A percentile compares a stretch with the other conserved stretches of the same genome.
Conservation (phyloP, 768 basidiomycete genomes). For the Daedalea quercina region DNA sequence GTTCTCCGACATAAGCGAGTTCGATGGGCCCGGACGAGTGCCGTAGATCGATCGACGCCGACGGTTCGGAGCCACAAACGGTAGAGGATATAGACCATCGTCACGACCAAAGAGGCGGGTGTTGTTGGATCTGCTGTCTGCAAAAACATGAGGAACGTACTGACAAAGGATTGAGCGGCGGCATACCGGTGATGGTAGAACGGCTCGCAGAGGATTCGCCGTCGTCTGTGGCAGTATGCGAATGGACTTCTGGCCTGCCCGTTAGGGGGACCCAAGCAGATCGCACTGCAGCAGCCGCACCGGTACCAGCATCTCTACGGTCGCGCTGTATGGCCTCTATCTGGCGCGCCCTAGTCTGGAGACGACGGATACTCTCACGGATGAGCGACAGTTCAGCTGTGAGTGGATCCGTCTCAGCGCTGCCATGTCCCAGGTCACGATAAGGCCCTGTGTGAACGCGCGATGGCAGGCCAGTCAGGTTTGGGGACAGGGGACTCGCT, state of each 20-base stretch:
- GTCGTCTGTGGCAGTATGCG: neutral
- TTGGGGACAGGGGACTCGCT: too few relatives aligned
- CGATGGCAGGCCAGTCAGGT: too few relatives aligned
- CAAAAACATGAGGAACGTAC: too few relatives aligned
- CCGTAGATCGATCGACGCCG: neutral
- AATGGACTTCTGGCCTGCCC: neutral
- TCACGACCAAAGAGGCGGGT: neutral
- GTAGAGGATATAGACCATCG: neutral
- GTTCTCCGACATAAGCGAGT: constrained; percentile 6
- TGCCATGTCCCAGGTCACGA: neutral
- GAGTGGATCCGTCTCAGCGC: neutral
- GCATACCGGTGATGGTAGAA: neutral
- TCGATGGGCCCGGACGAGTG: constrained; percentile 2
- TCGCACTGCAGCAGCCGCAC: neutral
- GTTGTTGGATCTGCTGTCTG: neutral
- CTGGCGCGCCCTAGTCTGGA: neutral
- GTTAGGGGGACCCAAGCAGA: neutral
- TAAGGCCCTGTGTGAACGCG: too few relatives aligned
- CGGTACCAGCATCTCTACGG: neutral
- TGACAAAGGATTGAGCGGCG: neutral
- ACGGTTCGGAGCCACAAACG: neutral
- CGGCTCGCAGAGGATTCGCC: neutral
- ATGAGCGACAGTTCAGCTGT: neutral
- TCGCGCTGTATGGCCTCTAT: neutral
- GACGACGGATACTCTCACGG: neutral